phyloP scores from a whole-genome alignment of 768 basidiomycete species.

The Sutorius australiensis region DNA sequence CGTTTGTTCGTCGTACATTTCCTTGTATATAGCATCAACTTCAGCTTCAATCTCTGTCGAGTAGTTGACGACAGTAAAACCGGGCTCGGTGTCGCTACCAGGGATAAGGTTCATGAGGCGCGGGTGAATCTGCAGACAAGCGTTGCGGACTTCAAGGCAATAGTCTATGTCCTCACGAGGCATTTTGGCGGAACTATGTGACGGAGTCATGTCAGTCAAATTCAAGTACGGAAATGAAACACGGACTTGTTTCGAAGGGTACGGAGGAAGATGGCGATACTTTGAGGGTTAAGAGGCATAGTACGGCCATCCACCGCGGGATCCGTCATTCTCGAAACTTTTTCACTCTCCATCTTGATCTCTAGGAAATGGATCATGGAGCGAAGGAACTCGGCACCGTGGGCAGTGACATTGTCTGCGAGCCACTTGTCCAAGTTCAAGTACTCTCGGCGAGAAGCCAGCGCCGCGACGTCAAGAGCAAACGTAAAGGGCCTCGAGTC shows the following conservation, averaged over 20 bases:
- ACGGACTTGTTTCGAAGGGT: slow-evolving; percentile 80
- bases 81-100: slow-evolving; percentile 83
- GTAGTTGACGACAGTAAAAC: slow-evolving; percentile 85
- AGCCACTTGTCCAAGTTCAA: slow-evolving; percentile 97
- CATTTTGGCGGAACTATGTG: slow-evolving; percentile 66
- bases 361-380: slow-evolving; percentile 87
- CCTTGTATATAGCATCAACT: slow-evolving; percentile 93
- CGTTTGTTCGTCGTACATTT: slow-evolving; percentile 96
- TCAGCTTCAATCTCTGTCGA: slow-evolving; percentile 86
- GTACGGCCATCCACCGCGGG: slow-evolving; percentile 74
- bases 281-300: slow-evolving; percentile 82
- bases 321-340: slow-evolving; percentile 69
- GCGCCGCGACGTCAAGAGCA: slow-evolving; percentile 88
- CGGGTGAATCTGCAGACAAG: slow-evolving; percentile 92
- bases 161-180: slow-evolving; percentile 75
- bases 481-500: slow-evolving; percentile 87
- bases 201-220: background rate
- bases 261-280: slow-evolving; percentile 89
- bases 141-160: slow-evolving; percentile 88
- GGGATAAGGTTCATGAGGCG: slow-evolving; percentile 93
- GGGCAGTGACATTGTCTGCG: slow-evolving; percentile 75
- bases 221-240: background rate
- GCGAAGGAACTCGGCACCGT: slow-evolving; percentile 83
- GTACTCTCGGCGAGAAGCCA: slow-evolving; percentile 90
- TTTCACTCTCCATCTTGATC: slow-evolving; percentile 91